Conservation (phyloP, 2,329 filamentous ascomycete genomes). For the Ambrosiella xylebori region DNA sequence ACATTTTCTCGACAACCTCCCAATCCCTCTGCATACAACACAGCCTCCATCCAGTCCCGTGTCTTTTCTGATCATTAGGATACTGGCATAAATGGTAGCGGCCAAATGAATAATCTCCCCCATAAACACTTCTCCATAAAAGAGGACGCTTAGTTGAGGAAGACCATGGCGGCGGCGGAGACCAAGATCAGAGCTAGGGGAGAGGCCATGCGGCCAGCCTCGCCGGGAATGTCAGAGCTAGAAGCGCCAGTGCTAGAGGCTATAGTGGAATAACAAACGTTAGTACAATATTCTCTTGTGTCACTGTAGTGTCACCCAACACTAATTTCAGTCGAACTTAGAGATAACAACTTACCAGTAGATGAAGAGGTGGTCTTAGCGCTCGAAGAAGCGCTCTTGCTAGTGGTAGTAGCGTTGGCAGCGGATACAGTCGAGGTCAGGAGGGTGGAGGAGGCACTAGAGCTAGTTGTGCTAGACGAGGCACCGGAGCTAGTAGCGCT, state of each 20-base stretch:
- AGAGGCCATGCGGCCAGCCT: constrained; percentile 19
- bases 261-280: not conserved
- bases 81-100: not conserved
- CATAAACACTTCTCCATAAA: not conserved
- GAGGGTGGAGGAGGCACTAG: constrained; percentile 6
- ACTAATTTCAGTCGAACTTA: constrained; percentile 13
- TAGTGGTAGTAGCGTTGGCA: constrained; percentile 14
- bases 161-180: constrained; percentile 24
- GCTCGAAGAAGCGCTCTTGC: constrained; percentile 11
- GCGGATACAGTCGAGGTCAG: constrained; percentile 14
- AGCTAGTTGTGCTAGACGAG: too few relatives aligned
- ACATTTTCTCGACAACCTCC: not conserved
- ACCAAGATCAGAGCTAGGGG: constrained; percentile 25
- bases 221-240: constrained; percentile 16
- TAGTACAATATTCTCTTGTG: not conserved
- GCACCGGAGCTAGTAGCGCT: not conserved
- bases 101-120: not conserved
- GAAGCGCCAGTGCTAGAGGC: not conserved
- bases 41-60: not conserved
- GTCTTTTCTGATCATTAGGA: not conserved
- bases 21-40: not conserved
- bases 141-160: constrained; percentile 23
- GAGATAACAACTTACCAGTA: constrained; percentile 7
- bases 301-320: not conserved
- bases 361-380: constrained; percentile 8